A percentile compares a stretch with the other conserved stretches of the same genome.
Conservation (phyloP, 75 land plant genomes). For the Cupressus sempervirens region DNA sequence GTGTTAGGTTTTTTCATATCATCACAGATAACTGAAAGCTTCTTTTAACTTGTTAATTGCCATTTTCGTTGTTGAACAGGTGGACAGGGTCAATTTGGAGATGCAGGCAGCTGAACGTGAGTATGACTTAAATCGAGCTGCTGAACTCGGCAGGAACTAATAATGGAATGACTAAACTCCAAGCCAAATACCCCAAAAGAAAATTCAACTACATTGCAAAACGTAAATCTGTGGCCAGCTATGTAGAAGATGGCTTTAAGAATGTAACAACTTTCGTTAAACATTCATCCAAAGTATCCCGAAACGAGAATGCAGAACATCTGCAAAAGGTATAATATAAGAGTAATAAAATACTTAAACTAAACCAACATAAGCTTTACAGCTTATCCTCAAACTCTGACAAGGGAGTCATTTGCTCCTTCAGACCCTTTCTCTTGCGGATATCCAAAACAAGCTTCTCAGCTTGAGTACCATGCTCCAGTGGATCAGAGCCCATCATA, state of each 20-base stretch:
- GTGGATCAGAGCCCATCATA: slow-evolving; percentile 54
- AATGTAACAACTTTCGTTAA: too few relatives aligned
- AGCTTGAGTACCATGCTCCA: slow-evolving; percentile 45
- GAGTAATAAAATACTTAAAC: too few relatives aligned
- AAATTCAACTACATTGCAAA: too few relatives aligned
- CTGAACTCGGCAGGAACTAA: too few relatives aligned
- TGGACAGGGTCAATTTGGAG: slow-evolving; percentile 50
- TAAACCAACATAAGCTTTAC: slow-evolving; percentile 3
- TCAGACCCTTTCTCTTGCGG: slow-evolving; percentile 65
- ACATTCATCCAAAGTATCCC: too few relatives aligned
- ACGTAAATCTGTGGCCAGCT: too few relatives aligned
- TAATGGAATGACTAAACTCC: too few relatives aligned
- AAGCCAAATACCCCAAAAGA: too few relatives aligned
- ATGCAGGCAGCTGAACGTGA: slow-evolving; percentile 57
- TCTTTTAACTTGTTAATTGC: not conserved
- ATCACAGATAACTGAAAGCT: not conserved
- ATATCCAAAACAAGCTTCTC: slow-evolving; percentile 36
- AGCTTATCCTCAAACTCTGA: slow-evolving; percentile 62
- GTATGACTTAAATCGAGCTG: slow-evolving; percentile 58
- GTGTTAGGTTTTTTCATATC: not conserved
- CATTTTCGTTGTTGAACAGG: slow-evolving; percentile 16
- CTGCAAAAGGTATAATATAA: too few relatives aligned
- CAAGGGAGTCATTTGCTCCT: slow-evolving; percentile 63
- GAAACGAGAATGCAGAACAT: too few relatives aligned
- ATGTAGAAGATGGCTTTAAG: too few relatives aligned